These are phyloP conservation scores for Leptodermis oblonga DNA, from an alignment of 257 asterid species.

Conservation along the genomic window DNA sequence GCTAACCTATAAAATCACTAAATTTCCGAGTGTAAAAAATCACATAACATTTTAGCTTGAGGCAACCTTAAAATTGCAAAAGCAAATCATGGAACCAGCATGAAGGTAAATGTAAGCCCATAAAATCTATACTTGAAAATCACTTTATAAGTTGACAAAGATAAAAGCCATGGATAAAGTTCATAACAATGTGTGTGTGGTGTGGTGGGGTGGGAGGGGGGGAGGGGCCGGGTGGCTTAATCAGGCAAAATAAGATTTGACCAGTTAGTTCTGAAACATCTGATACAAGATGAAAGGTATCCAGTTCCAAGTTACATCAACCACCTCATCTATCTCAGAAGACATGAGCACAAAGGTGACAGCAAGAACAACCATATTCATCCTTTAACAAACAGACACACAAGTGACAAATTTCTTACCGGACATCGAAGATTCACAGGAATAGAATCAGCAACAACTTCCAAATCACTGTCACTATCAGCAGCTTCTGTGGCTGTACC, in stretches of 20 bases:
- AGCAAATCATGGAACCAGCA: not conserved
- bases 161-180: not conserved
- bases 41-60: not conserved
- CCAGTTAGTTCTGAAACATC: too few species aligned
- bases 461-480: constrained; percentile 96
- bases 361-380: not conserved
- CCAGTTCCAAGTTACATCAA: too few species aligned
- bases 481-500: constrained; percentile 86
- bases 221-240: too few species aligned
- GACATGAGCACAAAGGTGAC: too few species aligned
- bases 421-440: constrained; percentile 99
- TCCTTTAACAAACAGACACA: not conserved
- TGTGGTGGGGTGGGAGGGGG: too few species aligned
- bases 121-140: not conserved
- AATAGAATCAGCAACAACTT: constrained; percentile 92
- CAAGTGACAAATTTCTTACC: constrained; percentile 48
- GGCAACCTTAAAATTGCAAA: not conserved
- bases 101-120: not conserved
- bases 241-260: too few species aligned
- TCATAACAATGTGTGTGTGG: too few species aligned
- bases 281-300: too few species aligned
- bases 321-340: too few species aligned
- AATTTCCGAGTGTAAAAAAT: not conserved
- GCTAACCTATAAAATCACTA: not conserved
- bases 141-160: not conserved